A percentile compares a stretch with the other conserved stretches of the same genome.
Conservation (phyloP, 257 asterid genomes). For the Solanum piurae region DNA sequence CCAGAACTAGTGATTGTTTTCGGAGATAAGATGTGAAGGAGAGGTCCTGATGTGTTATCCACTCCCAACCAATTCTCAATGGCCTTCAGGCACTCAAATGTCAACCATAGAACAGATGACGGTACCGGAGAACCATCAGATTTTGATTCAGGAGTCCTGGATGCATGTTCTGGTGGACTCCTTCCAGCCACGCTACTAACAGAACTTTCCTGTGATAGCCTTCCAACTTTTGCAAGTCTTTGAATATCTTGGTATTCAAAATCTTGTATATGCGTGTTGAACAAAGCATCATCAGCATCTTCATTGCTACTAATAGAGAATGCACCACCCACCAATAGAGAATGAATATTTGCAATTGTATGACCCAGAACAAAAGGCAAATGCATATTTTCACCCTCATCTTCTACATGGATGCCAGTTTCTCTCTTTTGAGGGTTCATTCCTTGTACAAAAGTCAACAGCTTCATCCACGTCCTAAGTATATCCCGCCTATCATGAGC, state of each 20-base stretch:
- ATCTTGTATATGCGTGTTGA: conserved; percentile 27
- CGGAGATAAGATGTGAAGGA: conserved; percentile 32
- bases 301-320: conserved; percentile 34
- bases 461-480: conserved; percentile 69
- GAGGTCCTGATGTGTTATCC: conserved; percentile 59
- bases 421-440: conserved; percentile 90
- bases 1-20: conserved; percentile 44
- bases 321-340: conserved; percentile 81
- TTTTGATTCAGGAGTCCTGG: conserved; percentile 25
- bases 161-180: conserved; percentile 31
- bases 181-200: conserved; percentile 51
- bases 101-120: conserved; percentile 64
- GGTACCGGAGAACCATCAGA: conserved; percentile 41
- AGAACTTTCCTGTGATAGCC: conserved; percentile 83
- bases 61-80: conserved; percentile 73
- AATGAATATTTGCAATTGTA: conserved; percentile 59
- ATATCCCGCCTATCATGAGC: conserved; percentile 64
- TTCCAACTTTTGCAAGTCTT: conserved; percentile 93
- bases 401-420: conserved; percentile 75
- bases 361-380: conserved; percentile 71
- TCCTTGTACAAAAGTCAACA: conserved; percentile 88
- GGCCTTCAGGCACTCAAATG: conserved; percentile 78
- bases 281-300: conserved; percentile 30
- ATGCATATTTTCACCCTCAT: conserved; percentile 65
- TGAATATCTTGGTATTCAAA: conserved; percentile 63